Percentiles rank a stretch among this genome's conserved stretches.
Conservation (phyloP, 2,329 filamentous ascomycete genomes). For the Exophiala sideris region DNA sequence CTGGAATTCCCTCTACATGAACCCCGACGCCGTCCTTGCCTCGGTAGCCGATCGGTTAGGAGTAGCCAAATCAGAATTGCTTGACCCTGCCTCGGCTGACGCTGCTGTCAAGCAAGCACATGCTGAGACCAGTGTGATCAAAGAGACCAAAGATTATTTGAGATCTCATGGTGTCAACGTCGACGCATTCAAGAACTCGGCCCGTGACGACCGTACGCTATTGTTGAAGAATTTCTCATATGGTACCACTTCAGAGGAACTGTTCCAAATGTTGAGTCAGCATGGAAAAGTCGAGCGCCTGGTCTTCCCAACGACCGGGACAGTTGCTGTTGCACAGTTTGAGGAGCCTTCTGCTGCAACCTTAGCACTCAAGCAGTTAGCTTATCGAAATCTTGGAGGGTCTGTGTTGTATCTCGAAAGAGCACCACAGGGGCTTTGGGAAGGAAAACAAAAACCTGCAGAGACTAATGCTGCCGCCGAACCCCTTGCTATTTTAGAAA, state of each 20-base stretch:
- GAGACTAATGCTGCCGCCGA: slow-evolving; percentile 15
- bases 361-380: slow-evolving; percentile 76
- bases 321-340: slow-evolving; percentile 91
- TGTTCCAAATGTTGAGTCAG: slow-evolving; percentile 78
- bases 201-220: slow-evolving; percentile 81
- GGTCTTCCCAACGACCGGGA: slow-evolving; percentile 87
- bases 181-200: slow-evolving; percentile 80
- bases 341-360: slow-evolving; percentile 73
- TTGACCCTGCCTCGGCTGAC: slow-evolving; percentile 94
- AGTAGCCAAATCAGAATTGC: slow-evolving; percentile 82
- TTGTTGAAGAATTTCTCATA: slow-evolving; percentile 94
- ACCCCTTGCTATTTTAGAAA: slow-evolving; percentile 31
- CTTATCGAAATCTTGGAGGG: slow-evolving; percentile 87
- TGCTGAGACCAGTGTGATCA: slow-evolving; percentile 92
- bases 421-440: slow-evolving; percentile 78
- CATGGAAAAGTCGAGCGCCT: slow-evolving; percentile 78
- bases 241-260: slow-evolving; percentile 73
- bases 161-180: slow-evolving; percentile 82
- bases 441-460: slow-evolving; percentile 29
- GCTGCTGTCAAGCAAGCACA: slow-evolving; percentile 95
- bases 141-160: slow-evolving; percentile 94
- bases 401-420: slow-evolving; percentile 92
- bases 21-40: slow-evolving; percentile 82
- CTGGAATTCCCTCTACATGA: slow-evolving; percentile 99
- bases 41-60: slow-evolving; percentile 84